Evolutionary conservation across 164 flowering plant species (phyloP), one percentile per base, ranked within the genome.

Genomic region (Magnolia kwangsiensis): DNA sequence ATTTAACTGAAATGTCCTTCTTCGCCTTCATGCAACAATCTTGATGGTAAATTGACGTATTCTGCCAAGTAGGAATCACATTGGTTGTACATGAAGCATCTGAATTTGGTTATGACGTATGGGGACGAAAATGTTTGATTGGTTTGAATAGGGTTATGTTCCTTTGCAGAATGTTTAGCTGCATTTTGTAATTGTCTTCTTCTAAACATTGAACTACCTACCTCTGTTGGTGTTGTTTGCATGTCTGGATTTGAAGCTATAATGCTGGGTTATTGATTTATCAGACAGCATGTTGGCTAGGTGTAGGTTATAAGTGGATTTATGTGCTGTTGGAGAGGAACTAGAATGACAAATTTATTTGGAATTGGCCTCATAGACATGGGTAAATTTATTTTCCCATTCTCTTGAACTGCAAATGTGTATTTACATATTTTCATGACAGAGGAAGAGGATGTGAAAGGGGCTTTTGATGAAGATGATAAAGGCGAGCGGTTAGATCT

Each of bases 401-500:
- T 29, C 18, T 19, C 11, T 31, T 64, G 31, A 23, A 23, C 2
- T 58, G 11, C 29, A 31, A 55, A 72, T 55, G 24, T 29, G 59
- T 61, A 58, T 69, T 68, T 75, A 13, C 65, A 71, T 80, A 18
- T 81, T 85, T 72, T 68, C 66, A 67, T 81, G 76, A 72, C 91
- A 89, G 93, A 87, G 76, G 90, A 88, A 75, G 85, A 85, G 76
- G 89, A 84, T 78, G 83, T 83, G 51, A 90, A 90, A 79, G 95
- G 89, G 31, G 79, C 89, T 37, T 85, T 84, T 51, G 91, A 90
- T 50, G 96, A 90, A 63, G 89, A 88, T 80, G 95, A 88, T 76
- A 88, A 84, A 74, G 91, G 84, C 81, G 97, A 89, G 72, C 83
- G 90, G 31, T 85, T 90, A 45, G 97, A 94, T 24, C 81, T 92